These are phyloP conservation scores for Baeospora myosura DNA, from an alignment of 1,284 basidiomycete genomes.

Conservation along the genomic window DNA sequence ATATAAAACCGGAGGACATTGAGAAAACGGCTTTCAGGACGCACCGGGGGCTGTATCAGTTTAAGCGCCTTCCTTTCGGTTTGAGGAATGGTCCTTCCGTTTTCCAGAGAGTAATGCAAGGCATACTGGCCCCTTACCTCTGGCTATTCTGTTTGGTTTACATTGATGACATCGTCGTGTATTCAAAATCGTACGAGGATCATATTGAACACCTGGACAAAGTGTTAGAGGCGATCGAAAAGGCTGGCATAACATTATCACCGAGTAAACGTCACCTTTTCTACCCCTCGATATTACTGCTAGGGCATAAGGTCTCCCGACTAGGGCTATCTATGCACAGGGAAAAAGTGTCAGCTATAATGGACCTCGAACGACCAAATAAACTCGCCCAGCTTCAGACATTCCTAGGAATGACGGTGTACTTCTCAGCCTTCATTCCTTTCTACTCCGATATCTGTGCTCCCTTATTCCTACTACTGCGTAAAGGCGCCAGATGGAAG, in stretches of 20 bases:
- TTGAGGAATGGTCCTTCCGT: slow-evolving; percentile 24
- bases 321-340: slow-evolving; percentile 22
- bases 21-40: slow-evolving; percentile 1
- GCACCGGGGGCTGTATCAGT: neutral
- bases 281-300: neutral
- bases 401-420: slow-evolving; percentile 26
- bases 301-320: slow-evolving; percentile 10
- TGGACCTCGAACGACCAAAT: slow-evolving; percentile 16
- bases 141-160: too few species aligned
- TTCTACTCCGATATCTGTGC: slow-evolving; percentile 20
- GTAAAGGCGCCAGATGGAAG: slow-evolving; percentile 15
- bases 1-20: neutral
- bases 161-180: too few species aligned
- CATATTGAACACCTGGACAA: too few species aligned
- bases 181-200: too few species aligned
- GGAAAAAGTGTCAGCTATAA: slow-evolving; percentile 24
- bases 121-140: slow-evolving; percentile 21
- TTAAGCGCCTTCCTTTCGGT: slow-evolving; percentile 6
- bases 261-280: neutral
- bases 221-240: too few species aligned
- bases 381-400: slow-evolving; percentile 15
- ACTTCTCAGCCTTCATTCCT: slow-evolving; percentile 24
- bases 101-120: slow-evolving; percentile 27
- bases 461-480: slow-evolving; percentile 13
- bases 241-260: too few species aligned